Conservation (phyloP, 2,329 filamentous ascomycete species). For the Ophiostoma piceae region DNA sequence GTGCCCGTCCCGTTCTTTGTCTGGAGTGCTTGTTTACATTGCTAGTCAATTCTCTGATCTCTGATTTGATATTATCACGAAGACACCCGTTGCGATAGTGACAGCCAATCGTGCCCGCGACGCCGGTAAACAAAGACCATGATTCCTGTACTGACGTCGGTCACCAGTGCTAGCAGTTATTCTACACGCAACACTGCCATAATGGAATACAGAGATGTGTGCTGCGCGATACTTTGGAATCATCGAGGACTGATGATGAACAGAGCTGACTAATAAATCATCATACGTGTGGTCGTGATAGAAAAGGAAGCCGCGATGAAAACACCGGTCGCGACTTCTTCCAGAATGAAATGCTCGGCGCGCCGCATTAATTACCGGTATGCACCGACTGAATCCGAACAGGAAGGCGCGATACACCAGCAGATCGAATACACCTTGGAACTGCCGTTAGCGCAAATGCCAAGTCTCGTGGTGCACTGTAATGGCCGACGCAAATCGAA, state of each 20-base stretch:
- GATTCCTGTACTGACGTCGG: not conserved
- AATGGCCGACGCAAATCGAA: not conserved
- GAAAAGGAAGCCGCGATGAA: not conserved
- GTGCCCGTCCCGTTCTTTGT: conserved; percentile 5
- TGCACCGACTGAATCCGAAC: not conserved
- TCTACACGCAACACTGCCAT: not conserved
- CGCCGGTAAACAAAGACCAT: not conserved
- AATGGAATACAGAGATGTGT: not conserved
- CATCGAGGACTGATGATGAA: not conserved
- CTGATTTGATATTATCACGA: not conserved
- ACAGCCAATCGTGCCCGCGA: not conserved
- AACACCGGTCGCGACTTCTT: not conserved
- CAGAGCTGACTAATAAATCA: not conserved
- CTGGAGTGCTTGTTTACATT: not conserved
- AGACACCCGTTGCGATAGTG: not conserved
- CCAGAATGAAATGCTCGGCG: not conserved
- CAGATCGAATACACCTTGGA: not conserved
- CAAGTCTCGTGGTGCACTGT: conserved; percentile 3
- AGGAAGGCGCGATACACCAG: conserved; percentile 4
- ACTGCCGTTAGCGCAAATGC: not conserved
- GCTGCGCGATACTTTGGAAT: not conserved
- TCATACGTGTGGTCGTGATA: not conserved
- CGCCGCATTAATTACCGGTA: not conserved
- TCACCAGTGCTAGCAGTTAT: not conserved
- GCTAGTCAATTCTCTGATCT: not conserved